Conservation (phyloP, 1,284 basidiomycete genomes). For the Singerocomus rubriflavus region DNA sequence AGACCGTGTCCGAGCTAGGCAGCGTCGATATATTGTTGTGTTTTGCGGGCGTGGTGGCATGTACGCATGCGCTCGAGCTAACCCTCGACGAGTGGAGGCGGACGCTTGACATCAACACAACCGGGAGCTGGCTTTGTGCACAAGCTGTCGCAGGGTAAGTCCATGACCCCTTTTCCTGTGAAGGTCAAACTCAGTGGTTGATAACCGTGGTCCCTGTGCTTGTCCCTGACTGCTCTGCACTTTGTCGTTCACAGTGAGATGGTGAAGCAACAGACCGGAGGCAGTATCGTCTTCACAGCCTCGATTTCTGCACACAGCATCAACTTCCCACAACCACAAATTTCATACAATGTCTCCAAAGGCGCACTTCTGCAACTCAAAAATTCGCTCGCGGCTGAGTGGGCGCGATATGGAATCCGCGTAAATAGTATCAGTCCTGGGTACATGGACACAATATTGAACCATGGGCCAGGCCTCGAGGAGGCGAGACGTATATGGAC, state of each 20-base stretch:
- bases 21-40: constrained; percentile 39
- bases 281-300: constrained; percentile 41
- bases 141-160: constrained; percentile 40
- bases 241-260: constrained; percentile 28
- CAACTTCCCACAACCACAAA: constrained; percentile 41
- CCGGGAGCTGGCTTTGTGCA: constrained; percentile 43
- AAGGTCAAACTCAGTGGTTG: neutral
- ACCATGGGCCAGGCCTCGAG: constrained; percentile 34
- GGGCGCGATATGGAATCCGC: constrained; percentile 40
- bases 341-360: constrained; percentile 33
- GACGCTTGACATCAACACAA: constrained; percentile 41
- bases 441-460: constrained; percentile 45
- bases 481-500: constrained; percentile 34
- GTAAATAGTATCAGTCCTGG: constrained; percentile 44
- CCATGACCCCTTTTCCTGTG: neutral
- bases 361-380: constrained; percentile 25
- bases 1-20: constrained; percentile 31
- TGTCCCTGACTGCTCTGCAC: neutral
- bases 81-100: constrained; percentile 34
- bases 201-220: neutral
- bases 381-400: constrained; percentile 37
- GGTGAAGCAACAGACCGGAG: constrained; percentile 39
- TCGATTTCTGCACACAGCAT: constrained; percentile 42
- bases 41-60: constrained; percentile 41
- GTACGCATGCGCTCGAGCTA: constrained; percentile 33